These are phyloP conservation scores for Lactarius sp. DNA, from an alignment of 768 basidiomycete genomes.

Conservation along the genomic window DNA sequence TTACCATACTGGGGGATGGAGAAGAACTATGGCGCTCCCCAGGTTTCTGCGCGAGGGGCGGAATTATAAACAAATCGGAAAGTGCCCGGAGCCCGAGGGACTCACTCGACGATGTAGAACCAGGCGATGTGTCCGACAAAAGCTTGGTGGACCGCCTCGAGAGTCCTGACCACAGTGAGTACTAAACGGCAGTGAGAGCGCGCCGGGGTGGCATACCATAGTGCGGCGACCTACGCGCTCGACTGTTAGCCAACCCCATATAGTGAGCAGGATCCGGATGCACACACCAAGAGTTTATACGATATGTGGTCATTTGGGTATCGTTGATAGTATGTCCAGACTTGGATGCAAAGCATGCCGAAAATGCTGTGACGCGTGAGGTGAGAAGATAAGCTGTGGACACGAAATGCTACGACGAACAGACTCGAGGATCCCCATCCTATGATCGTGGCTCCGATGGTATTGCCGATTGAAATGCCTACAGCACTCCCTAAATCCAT, in stretches of 20 bases:
- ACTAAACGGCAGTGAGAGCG: not conserved
- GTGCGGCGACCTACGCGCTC: conserved; percentile 4
- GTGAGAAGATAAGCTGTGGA: not conserved
- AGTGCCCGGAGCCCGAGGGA: not conserved
- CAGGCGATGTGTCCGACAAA: conserved; percentile 21
- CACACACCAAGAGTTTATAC: conserved; percentile 24
- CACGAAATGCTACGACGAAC: conserved; percentile 13
- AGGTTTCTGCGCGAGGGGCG: conserved; percentile 4
- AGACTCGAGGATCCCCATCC: conserved; percentile 24
- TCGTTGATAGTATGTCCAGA: conserved; percentile 20
- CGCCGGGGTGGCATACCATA: conserved; percentile 15
- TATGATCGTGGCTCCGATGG: conserved; percentile 20
- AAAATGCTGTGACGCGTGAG: conserved; percentile 14
- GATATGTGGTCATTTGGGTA: conserved; percentile 20
- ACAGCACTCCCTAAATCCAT: not conserved
- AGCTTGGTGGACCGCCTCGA: conserved; percentile 23
- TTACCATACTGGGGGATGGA: conserved; percentile 23
- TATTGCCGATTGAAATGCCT: conserved; percentile 14
- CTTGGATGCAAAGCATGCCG: conserved; percentile 24
- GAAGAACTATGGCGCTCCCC: conserved; percentile 7
- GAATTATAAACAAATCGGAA: not conserved
- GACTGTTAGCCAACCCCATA: not conserved
- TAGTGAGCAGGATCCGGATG: not conserved
- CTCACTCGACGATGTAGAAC: conserved; percentile 20
- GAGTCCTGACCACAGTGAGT: conserved; percentile 5